Base-by-base conservation (phyloP, 805 yeast species). In the Hanseniaspora nectarophila region DNA sequence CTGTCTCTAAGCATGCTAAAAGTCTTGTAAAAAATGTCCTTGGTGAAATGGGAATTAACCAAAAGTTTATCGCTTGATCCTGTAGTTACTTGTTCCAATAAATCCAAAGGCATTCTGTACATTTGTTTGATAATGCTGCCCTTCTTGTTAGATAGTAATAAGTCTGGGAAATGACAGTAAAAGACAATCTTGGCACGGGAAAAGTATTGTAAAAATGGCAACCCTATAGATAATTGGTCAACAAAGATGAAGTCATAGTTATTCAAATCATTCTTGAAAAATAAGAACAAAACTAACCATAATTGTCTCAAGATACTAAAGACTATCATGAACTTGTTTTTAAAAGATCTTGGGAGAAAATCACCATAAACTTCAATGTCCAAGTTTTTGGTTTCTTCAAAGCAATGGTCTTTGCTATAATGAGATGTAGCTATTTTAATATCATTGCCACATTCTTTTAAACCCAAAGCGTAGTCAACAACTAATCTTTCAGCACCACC, bases 401-500 rank as follows among this genome's bases (percentile, higher is more conserved):
- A 92, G 61, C 96, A 85, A 64, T 92, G 98, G 1, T 69, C 63
- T 53, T 65, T 73, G 64, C 92, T 96, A 66, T 95, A 89, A 63
- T 92, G 95, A 0, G 96, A 88, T 0, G 98, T 90, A 67, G 74
- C 87, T 5, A 89, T 73, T 2, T 73, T 72, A 10, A 92, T 80
- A 0, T 70, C 72, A 62, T 84, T 80, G 5, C 81, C 80, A 29
- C 71, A 66, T 2, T 77, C 73, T 61, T 90, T 87, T 26, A 92
- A 68, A 0, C 95, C 95, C 3, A 87, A 70, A 0, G 97, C 98
- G 2, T 95, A 88, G 67, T 92, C 99, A 1, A 92, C 95, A 1
- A 92, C 88, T n/a, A 94, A 73, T 54, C 99, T 73, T 63, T 92
- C 99, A 1, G 99, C 99, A 4, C 99, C 99, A 58, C 88, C 98